Conservation (phyloP, 495 filamentous ascomycete species). For the Tetracladium marchalianum region DNA sequence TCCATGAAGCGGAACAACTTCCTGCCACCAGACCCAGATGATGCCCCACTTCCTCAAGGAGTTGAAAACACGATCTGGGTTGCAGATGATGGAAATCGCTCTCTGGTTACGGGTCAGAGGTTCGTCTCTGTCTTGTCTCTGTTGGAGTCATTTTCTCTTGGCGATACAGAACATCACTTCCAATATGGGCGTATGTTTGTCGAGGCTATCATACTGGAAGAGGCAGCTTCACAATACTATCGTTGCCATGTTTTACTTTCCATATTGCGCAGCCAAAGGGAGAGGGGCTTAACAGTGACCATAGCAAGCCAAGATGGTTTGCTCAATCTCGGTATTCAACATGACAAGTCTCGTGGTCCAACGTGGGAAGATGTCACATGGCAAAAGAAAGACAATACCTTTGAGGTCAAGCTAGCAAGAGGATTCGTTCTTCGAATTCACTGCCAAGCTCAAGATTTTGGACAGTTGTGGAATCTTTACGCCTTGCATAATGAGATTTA, state of each 20-base stretch:
- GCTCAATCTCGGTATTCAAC: slow-evolving; percentile 64
- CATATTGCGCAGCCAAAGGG: slow-evolving; percentile 54
- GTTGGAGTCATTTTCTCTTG: slow-evolving; percentile 59
- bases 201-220: slow-evolving; percentile 58
- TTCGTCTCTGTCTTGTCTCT: slow-evolving; percentile 32
- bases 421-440: slow-evolving; percentile 58
- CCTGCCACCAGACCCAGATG: slow-evolving; percentile 48
- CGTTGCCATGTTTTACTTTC: slow-evolving; percentile 64
- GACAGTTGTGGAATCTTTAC: slow-evolving; percentile 66
- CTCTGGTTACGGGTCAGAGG: slow-evolving; percentile 12
- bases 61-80: slow-evolving; percentile 69
- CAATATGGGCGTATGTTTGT: slow-evolving; percentile 66
- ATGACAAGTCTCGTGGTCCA: slow-evolving; percentile 53
- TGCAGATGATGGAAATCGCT: slow-evolving; percentile 31
- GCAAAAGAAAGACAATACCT: slow-evolving; percentile 48
- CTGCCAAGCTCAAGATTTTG: slow-evolving; percentile 64
- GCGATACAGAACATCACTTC: slow-evolving; percentile 59
- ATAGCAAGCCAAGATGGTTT: slow-evolving; percentile 68
- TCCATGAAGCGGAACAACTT: slow-evolving; percentile 78
- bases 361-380: slow-evolving; percentile 75
- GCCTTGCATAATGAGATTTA: slow-evolving; percentile 71
- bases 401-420: slow-evolving; percentile 57
- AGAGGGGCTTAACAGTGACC: slow-evolving; percentile 55
- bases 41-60: slow-evolving; percentile 51
- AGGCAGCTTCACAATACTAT: slow-evolving; percentile 53